Evolutionary conservation across 768 basidiomycete genomes (phyloP).

Genomic region (Boletus reticuloceps): DNA sequence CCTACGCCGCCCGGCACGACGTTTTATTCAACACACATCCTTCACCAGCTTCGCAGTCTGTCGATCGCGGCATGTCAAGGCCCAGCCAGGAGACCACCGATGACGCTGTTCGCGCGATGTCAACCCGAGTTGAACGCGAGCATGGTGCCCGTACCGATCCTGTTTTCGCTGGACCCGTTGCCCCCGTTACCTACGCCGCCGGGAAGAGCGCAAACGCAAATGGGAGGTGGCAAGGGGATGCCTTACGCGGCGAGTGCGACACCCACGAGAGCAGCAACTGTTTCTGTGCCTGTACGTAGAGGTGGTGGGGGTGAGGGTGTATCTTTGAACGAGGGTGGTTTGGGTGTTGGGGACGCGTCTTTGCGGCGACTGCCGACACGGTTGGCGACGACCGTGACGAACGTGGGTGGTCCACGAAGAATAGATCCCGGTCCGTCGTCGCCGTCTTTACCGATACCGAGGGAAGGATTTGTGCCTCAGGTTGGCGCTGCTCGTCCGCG

Average conservation of each 20-base stretch:
- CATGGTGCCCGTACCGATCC: conserved; percentile 58
- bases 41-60: conserved; percentile 25
- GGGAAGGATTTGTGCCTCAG: conserved; percentile 65
- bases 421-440: neutral
- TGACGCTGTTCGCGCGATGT: conserved; percentile 61
- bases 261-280: conserved; percentile 30
- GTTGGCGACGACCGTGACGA: neutral
- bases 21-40: conserved; percentile 25
- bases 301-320: neutral
- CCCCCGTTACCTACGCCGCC: conserved; percentile 21
- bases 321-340: neutral
- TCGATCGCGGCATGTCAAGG: conserved; percentile 21
- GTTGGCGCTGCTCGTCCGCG: conserved; percentile 47
- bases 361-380: conserved; percentile 21
- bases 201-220: neutral
- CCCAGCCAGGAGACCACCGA: conserved; percentile 11
- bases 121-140: conserved; percentile 49
- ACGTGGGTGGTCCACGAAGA: neutral
- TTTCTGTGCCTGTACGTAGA: conserved; percentile 31
- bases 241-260: neutral
- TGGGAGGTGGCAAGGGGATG: neutral
- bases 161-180: conserved; percentile 55
- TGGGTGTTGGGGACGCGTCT: neutral
- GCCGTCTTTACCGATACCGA: conserved; percentile 37
- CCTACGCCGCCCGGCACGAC: conserved; percentile 26